Evolutionary conservation across 257 asterid genomes (phyloP).

Genomic region (Ilex asprella): DNA sequence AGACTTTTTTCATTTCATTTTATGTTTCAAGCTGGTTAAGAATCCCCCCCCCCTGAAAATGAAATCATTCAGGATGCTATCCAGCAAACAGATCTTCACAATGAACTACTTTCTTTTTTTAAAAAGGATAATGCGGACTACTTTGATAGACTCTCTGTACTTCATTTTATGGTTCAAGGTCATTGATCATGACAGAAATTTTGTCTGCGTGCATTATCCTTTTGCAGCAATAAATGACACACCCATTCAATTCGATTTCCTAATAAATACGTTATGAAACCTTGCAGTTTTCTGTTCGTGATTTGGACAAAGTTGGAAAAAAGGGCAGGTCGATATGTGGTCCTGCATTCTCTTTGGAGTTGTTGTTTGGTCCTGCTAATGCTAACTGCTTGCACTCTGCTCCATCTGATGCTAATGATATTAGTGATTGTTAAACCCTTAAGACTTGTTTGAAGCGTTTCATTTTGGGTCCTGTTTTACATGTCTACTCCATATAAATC

Average conservation of each 20-base stretch:
- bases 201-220: neutral
- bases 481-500: neutral
- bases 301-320: conserved; percentile 68
- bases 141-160: too few relatives aligned
- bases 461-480: conserved; percentile 5
- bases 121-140: too few relatives aligned
- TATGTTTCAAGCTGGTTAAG: too few relatives aligned
- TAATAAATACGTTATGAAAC: neutral
- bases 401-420: conserved; percentile 16
- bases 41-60: too few relatives aligned
- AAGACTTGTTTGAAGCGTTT: too few relatives aligned
- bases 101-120: neutral
- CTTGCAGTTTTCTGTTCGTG: conserved; percentile 42
- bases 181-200: neutral
- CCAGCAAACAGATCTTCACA: too few relatives aligned
- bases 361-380: conserved; percentile 61
- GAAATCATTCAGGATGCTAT: too few relatives aligned
- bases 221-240: neutral
- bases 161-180: too few relatives aligned
- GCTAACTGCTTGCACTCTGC: conserved; percentile 25
- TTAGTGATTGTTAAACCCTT: neutral
- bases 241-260: too few relatives aligned
- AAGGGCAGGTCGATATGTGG: conserved; percentile 61
- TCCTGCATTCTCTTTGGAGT: conserved; percentile 64
- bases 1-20: neutral